phyloP scores from a whole-genome alignment of 169 alveolate genomes.

The Eimeria necatrix region DNA sequence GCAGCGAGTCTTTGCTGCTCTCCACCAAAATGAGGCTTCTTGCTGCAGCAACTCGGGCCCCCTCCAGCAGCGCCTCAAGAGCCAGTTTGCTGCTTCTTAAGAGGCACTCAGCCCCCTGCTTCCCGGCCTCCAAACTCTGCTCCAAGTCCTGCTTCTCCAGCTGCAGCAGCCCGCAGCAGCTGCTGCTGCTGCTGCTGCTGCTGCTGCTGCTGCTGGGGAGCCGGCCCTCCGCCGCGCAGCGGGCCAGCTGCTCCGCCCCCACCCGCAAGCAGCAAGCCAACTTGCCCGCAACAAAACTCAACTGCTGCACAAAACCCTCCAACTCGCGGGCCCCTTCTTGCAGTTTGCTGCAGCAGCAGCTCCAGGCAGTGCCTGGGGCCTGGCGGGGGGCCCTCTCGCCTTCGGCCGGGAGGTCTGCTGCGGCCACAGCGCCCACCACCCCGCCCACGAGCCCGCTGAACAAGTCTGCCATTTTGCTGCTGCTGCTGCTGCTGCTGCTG shows the following conservation, averaged over 20 bases:
- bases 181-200: neutral
- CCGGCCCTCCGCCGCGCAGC: conserved; percentile 2
- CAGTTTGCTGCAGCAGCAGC: neutral
- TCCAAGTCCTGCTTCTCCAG: neutral
- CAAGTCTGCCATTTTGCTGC: conserved; percentile 29
- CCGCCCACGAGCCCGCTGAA: conserved; percentile 56
- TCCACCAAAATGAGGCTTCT: neutral
- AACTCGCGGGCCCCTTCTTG: conserved; percentile 31
- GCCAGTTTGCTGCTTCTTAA: neutral
- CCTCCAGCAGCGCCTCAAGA: conserved; percentile 10
- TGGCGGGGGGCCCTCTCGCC: conserved; percentile 47
- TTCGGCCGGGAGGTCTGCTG: neutral
- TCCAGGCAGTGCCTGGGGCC: conserved; percentile 36
- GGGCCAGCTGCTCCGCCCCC: conserved; percentile 18
- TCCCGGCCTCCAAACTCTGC: conserved; percentile 23
- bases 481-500: conserved; percentile 5
- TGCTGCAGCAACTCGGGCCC: conserved; percentile 1
- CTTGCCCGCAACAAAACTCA: conserved; percentile 25
- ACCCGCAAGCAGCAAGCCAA: conserved; percentile 31
- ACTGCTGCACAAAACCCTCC: conserved; percentile 17
- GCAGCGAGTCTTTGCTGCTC: neutral
- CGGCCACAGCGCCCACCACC: conserved; percentile 12
- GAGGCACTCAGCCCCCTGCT: conserved; percentile 31
- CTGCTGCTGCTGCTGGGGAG: neutral
- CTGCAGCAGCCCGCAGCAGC: neutral